Evolutionary conservation across 2,329 filamentous ascomycete genomes (phyloP).

Genomic region (Colletotrichum gigasporum): DNA sequence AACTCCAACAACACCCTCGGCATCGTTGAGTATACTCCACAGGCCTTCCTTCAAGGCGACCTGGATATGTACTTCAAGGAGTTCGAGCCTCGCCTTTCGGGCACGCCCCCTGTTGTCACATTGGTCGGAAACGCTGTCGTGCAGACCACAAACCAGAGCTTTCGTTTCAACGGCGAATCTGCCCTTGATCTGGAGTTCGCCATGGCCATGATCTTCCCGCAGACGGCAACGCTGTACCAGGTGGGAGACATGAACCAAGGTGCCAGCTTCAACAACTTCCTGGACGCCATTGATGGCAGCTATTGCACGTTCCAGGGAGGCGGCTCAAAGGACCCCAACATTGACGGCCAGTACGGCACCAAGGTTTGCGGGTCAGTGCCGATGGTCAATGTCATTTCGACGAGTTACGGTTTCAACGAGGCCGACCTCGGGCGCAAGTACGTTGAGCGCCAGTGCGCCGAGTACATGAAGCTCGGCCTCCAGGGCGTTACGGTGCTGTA

Average conservation of each 20-base stretch:
- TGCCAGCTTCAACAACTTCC: conserved; percentile 53
- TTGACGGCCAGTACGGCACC: conserved; percentile 51
- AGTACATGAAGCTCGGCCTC: conserved; percentile 67
- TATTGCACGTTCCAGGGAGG: conserved; percentile 54
- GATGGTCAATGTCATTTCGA: conserved; percentile 62
- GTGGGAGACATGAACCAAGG: conserved; percentile 46
- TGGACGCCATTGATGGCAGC: conserved; percentile 55
- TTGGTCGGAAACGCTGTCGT: conserved; percentile 58
- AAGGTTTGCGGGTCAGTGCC: conserved; percentile 54
- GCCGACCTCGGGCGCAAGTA: conserved; percentile 58
- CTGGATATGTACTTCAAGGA: conserved; percentile 58
- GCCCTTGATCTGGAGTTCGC: conserved; percentile 65
- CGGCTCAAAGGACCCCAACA: conserved; percentile 41
- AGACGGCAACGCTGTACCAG: conserved; percentile 59
- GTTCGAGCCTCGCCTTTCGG: conserved; percentile 52
- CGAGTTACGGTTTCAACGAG: conserved; percentile 64
- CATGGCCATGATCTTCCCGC: conserved; percentile 62
- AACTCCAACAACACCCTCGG: conserved; percentile 55
- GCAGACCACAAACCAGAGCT: conserved; percentile 42
- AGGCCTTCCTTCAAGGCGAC: conserved; percentile 61
- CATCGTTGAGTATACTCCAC: conserved; percentile 60
- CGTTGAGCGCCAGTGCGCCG: conserved; percentile 60
- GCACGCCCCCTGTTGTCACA: conserved; percentile 53
- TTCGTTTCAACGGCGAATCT: conserved; percentile 53
- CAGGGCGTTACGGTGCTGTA: conserved; percentile 61